Base-by-base conservation (phyloP, 225 moss, liverwort and hornwort species). In the Thuidium tamariscinum region DNA sequence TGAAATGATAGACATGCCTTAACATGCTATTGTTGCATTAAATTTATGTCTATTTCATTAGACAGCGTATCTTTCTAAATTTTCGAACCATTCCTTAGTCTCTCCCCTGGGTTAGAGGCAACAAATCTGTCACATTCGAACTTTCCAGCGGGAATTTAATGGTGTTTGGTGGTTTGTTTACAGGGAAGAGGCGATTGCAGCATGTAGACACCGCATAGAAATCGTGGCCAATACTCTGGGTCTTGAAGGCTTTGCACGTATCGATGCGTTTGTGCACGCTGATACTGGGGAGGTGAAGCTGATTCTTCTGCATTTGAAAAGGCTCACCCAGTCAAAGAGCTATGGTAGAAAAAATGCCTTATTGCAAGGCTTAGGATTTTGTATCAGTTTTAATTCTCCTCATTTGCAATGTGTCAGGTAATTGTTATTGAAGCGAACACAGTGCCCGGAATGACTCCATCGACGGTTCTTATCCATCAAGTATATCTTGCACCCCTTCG, bases 361-460 rank as follows among this genome's bases (percentile, higher is more conserved):
- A 29, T 52, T 83, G 55, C 46, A 25, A 74, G 52, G 26, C 51
- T 49, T 49, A 46, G 65, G 62, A 11, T 16, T 79, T 63, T 34
- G 37, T 27, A 59, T 64, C 41, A 77, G 16, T n/a, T 19, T 69
- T 56, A 57, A 68, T 72, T 70, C 69, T 74, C 83, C 42, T 87
- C 61, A 32, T 87, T 86, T 88, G 74, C 62, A 80, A 89, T 79
- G 84, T 88, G 70, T 30, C 92, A 97, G 97, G 82, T 98, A 25
- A 93, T 97, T 78, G 41, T 97, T n/a, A 98, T 98, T 59, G 98
- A 98, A 93, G 98, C 95, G 29, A 98, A 98, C 87, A 97, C 98
- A 68, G 95, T 97, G 57, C 97, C 97, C 9, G 98, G 98, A 75
- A 97, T 98, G 98, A 98, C 97, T 76, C 98, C 98, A 54, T 98